Evolutionary conservation across 2,329 filamentous ascomycete genomes (phyloP).

Genomic region (Thelonectria blattea): DNA sequence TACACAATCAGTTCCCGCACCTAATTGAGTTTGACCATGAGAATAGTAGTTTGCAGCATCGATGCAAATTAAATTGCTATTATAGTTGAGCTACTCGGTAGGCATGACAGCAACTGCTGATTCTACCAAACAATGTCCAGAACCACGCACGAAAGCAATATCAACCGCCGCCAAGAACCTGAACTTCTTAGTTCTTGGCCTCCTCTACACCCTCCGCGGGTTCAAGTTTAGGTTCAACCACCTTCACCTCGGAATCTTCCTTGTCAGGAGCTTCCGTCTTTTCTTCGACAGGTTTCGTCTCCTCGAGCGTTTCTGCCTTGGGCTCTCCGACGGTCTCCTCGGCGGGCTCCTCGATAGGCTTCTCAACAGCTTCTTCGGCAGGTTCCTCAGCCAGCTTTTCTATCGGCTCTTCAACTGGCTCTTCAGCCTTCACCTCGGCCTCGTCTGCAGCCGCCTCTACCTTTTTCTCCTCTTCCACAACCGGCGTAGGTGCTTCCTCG

Average conservation of each 20-base stretch:
- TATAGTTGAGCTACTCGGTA: not conserved
- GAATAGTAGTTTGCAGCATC: not conserved
- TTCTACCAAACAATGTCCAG: no score
- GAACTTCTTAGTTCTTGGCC: conserved; percentile 32
- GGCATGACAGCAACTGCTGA: no score
- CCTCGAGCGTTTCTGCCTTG: not conserved
- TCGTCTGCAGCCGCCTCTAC: conserved; percentile 14
- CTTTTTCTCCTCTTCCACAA: conserved; percentile 17
- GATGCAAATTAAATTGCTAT: not conserved
- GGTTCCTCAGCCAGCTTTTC: conserved; percentile 3
- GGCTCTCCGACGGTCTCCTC: not conserved
- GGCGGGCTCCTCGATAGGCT: conserved; percentile 3
- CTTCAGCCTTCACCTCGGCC: conserved; percentile 17
- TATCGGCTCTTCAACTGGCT: not conserved
- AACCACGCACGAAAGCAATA: not conserved
- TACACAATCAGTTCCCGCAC: no score
- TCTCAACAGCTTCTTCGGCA: conserved; percentile 4
- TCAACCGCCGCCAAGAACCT: not conserved
- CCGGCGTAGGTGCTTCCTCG: conserved; percentile 20
- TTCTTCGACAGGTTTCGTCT: conserved; percentile 4
- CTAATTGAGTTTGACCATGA: not conserved
- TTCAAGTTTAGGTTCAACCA: conserved; percentile 42
- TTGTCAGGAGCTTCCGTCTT: conserved; percentile 5
- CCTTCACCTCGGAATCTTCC: conserved; percentile 32
- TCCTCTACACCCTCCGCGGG: conserved; percentile 46